Evolutionary conservation across 164 flowering plant species (phyloP).

Genomic region (Magnolia officinalis): DNA sequence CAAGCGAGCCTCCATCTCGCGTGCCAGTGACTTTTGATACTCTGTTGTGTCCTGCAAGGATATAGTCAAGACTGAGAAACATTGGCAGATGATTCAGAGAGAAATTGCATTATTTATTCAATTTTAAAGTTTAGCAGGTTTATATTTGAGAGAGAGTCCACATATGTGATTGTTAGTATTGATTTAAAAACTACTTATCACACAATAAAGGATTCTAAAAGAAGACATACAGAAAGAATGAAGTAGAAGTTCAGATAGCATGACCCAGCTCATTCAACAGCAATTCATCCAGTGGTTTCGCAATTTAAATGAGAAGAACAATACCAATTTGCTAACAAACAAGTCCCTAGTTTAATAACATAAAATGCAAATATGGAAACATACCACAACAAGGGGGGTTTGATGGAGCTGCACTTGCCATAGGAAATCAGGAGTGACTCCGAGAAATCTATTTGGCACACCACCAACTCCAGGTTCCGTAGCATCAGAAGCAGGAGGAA

Average conservation of each 20-base stretch:
- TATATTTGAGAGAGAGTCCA: not conserved
- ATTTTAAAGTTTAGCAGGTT: not conserved
- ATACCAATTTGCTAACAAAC: not conserved
- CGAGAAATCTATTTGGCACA: slow-evolving; percentile 89
- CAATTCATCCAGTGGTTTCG: not conserved
- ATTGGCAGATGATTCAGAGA: not conserved
- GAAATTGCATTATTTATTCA: not conserved
- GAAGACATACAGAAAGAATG: not conserved
- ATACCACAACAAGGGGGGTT: slow-evolving; percentile 56
- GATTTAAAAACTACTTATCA: not conserved
- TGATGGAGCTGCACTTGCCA: slow-evolving; percentile 78
- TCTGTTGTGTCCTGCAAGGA: slow-evolving; percentile 68
- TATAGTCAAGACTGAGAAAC: not conserved
- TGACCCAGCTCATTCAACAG: not conserved
- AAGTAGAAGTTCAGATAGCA: not conserved
- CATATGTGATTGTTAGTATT: not conserved
- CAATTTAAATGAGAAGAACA: not conserved
- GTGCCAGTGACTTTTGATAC: slow-evolving; percentile 62
- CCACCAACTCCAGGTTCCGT: slow-evolving; percentile 87
- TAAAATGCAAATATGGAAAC: slow-evolving; percentile 7
- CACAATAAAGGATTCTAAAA: not conserved
- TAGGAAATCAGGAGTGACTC: slow-evolving; percentile 76
- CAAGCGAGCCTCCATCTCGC: slow-evolving; percentile 72
- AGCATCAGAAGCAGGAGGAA: slow-evolving; percentile 32
- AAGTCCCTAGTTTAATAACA: not conserved